A percentile compares a stretch with the other conserved stretches of the same genome.
Conservation (phyloP, 2,329 filamentous ascomycete genomes). For the Magnaporthiopsis incrustans region DNA sequence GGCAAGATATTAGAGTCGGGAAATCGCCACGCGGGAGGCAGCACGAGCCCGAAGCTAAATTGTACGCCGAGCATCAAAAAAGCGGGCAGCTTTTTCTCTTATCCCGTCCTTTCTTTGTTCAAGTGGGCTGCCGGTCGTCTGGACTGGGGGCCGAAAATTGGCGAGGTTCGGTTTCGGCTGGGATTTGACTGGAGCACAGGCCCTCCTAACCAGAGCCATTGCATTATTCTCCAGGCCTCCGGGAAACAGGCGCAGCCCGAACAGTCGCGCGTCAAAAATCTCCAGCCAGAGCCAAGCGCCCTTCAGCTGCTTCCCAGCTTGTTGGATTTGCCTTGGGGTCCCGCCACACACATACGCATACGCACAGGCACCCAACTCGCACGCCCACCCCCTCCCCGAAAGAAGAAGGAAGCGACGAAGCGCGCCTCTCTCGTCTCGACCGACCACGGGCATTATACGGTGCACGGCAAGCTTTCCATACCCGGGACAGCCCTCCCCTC, state of each 20-base stretch:
- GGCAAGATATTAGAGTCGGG: background rate
- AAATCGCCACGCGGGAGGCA: background rate
- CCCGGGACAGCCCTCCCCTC: background rate
- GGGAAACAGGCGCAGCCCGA: background rate
- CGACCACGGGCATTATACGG: background rate
- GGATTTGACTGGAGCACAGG: background rate
- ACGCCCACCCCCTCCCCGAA: background rate
- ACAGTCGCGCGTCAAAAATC: background rate
- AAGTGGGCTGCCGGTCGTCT: background rate
- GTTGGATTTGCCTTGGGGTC: background rate
- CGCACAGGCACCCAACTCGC: background rate
- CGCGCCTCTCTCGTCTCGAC: background rate
- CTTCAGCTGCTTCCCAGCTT: background rate
- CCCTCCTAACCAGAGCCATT: background rate
- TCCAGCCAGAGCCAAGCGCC: background rate
- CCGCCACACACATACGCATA: background rate
- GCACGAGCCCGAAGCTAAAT: background rate
- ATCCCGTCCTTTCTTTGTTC: background rate
- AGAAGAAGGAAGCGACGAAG: background rate
- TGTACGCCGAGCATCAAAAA: background rate
- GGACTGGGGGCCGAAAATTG: background rate
- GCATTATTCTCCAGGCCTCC: background rate
- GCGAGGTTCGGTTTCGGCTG: background rate
- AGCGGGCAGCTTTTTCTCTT: background rate
- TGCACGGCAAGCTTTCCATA: background rate